Conservation (phyloP, 176 grass and related monocot genomes). For the Thalia dealbata region DNA sequence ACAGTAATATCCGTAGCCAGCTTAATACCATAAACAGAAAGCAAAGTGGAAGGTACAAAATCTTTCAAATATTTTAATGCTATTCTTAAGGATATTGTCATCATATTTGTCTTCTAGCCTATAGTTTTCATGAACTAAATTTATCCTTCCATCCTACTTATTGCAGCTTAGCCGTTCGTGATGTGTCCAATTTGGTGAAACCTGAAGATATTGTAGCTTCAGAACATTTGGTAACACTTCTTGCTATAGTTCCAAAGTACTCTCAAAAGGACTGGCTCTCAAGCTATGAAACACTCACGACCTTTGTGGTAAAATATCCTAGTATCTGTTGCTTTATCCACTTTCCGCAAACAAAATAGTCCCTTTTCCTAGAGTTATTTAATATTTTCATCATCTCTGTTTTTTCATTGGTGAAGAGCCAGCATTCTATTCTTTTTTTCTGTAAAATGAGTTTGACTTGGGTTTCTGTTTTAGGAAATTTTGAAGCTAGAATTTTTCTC, state of each 20-base stretch:
- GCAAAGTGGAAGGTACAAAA: constrained; percentile 87
- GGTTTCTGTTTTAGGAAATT: not conserved
- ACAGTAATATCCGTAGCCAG: constrained; percentile 90
- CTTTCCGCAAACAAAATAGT: not conserved
- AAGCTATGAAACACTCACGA: constrained; percentile 71
- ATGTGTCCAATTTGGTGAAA: constrained; percentile 80
- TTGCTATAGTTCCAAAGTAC: constrained; percentile 88
- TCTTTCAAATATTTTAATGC: not conserved
- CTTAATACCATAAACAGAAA: constrained; percentile 93
- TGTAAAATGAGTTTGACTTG: no score
- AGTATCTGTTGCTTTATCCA: not conserved
- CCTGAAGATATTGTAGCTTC: constrained; percentile 74
- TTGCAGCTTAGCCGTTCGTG: constrained; percentile 77
- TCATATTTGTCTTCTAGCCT: not conserved
- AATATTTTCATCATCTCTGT: not conserved
- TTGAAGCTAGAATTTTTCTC: not conserved
- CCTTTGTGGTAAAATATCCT: constrained; percentile 65
- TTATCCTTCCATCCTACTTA: not conserved
- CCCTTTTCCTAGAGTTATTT: not conserved
- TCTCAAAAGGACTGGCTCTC: constrained; percentile 92
- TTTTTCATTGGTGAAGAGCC: constrained; percentile 12
- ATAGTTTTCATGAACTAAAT: not conserved
- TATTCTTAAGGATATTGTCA: not conserved
- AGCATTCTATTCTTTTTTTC: no score
- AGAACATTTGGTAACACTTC: constrained; percentile 90